Evolutionary conservation across 345 rosid genomes (phyloP), one percentile per base, ranked within the genome.

Genomic region (Linum lewisii): DNA sequence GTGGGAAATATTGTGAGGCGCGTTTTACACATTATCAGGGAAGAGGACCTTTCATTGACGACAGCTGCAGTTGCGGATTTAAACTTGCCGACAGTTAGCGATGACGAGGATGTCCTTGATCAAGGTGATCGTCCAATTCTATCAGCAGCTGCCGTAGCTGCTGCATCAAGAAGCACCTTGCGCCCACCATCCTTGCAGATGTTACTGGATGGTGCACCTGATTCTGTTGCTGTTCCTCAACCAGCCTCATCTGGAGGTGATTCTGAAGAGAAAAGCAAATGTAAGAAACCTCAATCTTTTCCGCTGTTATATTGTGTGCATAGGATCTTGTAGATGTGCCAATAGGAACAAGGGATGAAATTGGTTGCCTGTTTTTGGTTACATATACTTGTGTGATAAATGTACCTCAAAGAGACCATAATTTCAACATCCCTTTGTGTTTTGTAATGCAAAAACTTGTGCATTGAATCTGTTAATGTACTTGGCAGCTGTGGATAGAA

Each of bases 1-100:
- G 97, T 94, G 60, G 99, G 99, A 24, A 90, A 90, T 71, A 83
- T 90, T 57, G 97, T 94, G 69, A 84, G 97, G 73, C 90, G 96
- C 59, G 87, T 85, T 75, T 80, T 94, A 80, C 88, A 94, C 74
- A 94, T 90, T 51, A 85, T 90, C 62, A 81, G 97, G 69, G 99
- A 94, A 73, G 99, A 90, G 76, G 93, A 94, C 78, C 82, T 90
- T 32, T 82, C 97, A 49, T 73, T 87, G 52, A 66, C 86, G 3
- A 79, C 88, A 4, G 96, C 81, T 71, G 88, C 97, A n/a, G 69
- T 90, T 69, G 81, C 70, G 65, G 99, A 82, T 32, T 59, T 93
- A 73, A 84, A 87, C 59, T 63, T 87, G 25, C 73, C 88, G 5
- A 80, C 78, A 25, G 84, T 63, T 57, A 94, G 99, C 77, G 96